Conservation (phyloP, 2,329 filamentous ascomycete genomes). For the Claviceps africana region DNA sequence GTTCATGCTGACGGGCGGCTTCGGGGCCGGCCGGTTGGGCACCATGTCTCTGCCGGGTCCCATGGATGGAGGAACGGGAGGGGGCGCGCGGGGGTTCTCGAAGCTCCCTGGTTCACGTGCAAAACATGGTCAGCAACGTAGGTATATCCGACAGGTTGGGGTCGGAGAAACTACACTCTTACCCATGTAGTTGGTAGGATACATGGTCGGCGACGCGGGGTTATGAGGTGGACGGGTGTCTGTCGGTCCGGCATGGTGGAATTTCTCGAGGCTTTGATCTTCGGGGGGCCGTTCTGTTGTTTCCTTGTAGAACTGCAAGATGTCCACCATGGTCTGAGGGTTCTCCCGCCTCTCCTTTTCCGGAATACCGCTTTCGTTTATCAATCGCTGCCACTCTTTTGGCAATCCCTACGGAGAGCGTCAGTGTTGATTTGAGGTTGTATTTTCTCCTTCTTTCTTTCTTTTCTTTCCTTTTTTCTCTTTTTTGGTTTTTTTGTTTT, state of each 20-base stretch:
- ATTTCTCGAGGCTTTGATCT: conserved; percentile 89
- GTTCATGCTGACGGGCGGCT: conserved; percentile 57
- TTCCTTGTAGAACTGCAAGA: conserved; percentile 94
- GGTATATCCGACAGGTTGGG: too few species aligned
- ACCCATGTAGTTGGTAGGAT: conserved; percentile 40
- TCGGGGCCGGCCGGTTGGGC: conserved; percentile 73
- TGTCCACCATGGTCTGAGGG: conserved; percentile 88
- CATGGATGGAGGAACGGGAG: conserved; percentile 59
- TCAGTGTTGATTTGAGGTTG: too few species aligned
- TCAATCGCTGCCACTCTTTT: conserved; percentile 92
- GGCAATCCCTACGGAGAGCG: conserved; percentile 59
- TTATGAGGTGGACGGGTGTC: conserved; percentile 32
- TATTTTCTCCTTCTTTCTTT: too few species aligned
- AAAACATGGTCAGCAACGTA: not conserved
- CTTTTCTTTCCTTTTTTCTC: too few species aligned
- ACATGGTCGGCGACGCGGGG: conserved; percentile 36
- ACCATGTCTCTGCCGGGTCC: conserved; percentile 41
- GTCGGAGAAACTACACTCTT: conserved; percentile 49
- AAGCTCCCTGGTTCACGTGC: conserved; percentile 53
- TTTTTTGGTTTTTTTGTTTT: not conserved
- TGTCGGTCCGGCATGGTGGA: conserved; percentile 64
- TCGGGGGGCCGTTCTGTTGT: conserved; percentile 68
- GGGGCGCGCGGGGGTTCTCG: conserved; percentile 87
- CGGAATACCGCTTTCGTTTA: conserved; percentile 90
- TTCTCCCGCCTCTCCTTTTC: conserved; percentile 93